These are phyloP conservation scores for Sporothrix inflata DNA, from an alignment of 2,329 filamentous ascomycete species.

Conservation along the genomic window DNA sequence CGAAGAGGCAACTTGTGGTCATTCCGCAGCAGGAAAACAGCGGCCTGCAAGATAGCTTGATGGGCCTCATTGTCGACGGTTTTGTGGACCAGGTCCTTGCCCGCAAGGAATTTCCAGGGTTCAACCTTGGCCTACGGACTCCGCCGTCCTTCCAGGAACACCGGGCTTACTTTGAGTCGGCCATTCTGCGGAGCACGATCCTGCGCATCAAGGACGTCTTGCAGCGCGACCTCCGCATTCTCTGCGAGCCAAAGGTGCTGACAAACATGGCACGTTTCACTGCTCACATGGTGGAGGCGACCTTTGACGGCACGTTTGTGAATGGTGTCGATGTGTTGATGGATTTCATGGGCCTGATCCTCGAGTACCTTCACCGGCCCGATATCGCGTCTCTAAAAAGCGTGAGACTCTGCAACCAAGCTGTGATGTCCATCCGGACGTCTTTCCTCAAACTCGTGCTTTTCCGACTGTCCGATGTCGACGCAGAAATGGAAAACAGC, in stretches of 20 bases:
- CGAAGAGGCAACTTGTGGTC: slow-evolving; percentile 53
- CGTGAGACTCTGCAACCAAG: slow-evolving; percentile 87
- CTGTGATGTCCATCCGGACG: slow-evolving; percentile 73
- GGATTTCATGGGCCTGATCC: slow-evolving; percentile 80
- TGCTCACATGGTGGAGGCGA: slow-evolving; percentile 80
- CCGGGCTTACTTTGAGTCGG: slow-evolving; percentile 93
- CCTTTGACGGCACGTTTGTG: slow-evolving; percentile 96
- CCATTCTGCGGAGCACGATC: slow-evolving; percentile 76
- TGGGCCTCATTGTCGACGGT: slow-evolving; percentile 77
- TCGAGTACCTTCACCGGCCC: slow-evolving; percentile 87
- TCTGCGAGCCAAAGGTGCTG: slow-evolving; percentile 80
- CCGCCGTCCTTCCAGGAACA: slow-evolving; percentile 94
- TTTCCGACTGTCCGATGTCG: slow-evolving; percentile 80
- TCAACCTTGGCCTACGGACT: slow-evolving; percentile 82
- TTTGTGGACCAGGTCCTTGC: slow-evolving; percentile 84
- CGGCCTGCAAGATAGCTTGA: slow-evolving; percentile 72
- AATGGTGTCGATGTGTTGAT: slow-evolving; percentile 81
- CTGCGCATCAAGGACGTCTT: slow-evolving; percentile 71
- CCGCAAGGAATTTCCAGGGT: slow-evolving; percentile 88
- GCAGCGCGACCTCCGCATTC: slow-evolving; percentile 68
- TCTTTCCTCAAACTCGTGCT: slow-evolving; percentile 80
- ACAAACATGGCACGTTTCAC: slow-evolving; percentile 85
- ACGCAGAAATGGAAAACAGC: slow-evolving; percentile 52
- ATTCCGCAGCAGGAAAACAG: slow-evolving; percentile 61
- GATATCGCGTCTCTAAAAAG: slow-evolving; percentile 81